phyloP scores from a whole-genome alignment of 1,139 yeast species.

The Lodderomyces orthopsilosis region DNA sequence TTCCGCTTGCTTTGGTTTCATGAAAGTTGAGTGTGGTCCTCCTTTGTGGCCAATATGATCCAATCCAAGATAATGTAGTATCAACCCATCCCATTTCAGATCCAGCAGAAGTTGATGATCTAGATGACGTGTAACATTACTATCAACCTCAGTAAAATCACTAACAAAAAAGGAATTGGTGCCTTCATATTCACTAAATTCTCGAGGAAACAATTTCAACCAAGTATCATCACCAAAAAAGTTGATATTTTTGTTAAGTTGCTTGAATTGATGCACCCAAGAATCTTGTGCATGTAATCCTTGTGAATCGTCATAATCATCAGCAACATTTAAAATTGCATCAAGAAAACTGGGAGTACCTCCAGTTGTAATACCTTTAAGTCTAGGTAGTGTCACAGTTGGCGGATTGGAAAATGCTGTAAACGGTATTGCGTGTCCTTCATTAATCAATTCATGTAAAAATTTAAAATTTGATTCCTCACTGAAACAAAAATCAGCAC shows the following conservation, averaged over 20 bases:
- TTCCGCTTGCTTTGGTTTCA: constrained; percentile 79
- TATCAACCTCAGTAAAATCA: constrained; percentile 91
- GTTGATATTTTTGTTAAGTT: constrained; percentile 48
- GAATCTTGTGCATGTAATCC: constrained; percentile 77
- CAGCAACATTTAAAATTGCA: constrained; percentile 91
- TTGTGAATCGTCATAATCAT: constrained; percentile 74
- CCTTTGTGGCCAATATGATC: constrained; percentile 98
- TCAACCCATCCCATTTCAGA: constrained; percentile 74
- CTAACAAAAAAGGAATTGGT: constrained; percentile 92
- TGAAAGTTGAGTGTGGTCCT: constrained; percentile 77
- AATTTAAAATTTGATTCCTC: constrained; percentile 53
- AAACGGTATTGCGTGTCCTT: constrained; percentile 76
- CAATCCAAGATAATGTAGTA: constrained; percentile 86
- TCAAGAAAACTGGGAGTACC: constrained; percentile 78
- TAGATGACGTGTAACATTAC: constrained; percentile 87
- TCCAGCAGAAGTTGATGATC: constrained; percentile 46
- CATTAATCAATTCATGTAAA: constrained; percentile 62
- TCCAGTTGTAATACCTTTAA: constrained; percentile 80
- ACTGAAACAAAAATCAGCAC: constrained; percentile 83
- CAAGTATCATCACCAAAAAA: constrained; percentile 98
- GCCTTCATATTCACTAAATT: constrained; percentile 70
- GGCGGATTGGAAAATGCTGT: constrained; percentile 91
- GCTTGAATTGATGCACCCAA: constrained; percentile 72
- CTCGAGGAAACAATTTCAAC: constrained; percentile 79
- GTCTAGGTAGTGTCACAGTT: constrained; percentile 75